Base-by-base conservation (phyloP, 2,329 filamentous ascomycete genomes). In the Epichloe bromicola region DNA sequence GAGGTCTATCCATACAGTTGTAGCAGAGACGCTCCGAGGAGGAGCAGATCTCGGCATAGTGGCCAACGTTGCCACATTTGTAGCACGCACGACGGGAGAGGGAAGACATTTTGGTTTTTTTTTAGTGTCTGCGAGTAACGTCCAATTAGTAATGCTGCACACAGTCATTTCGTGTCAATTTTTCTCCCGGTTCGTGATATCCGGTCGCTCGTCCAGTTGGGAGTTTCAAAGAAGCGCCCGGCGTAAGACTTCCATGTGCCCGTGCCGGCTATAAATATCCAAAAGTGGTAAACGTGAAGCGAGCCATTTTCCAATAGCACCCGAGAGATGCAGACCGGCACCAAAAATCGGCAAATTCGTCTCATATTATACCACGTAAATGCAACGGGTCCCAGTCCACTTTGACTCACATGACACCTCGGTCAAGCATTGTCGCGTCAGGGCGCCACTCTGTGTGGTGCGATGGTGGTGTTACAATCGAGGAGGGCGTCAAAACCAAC, bases 1-100 rank as follows among this genome's bases (percentile, higher is more conserved):
- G 5, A 8, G 14, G 34, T 8, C 2, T 20, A 4, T 12, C 73
- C 84, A 69, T 76, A 90, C 93, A 98, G 79, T 98, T 98, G 76
- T 98, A 98, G 85, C 93, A 98, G 65, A 98, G 86, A 66, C 93
- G 88, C 79, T 98, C 91, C 54, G 90, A 86, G 54, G 91, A 96
- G 56, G 91, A 93, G 85, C 93, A 98, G 61, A 95, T 90, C 79
- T 97, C 90, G 66, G 74, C 75, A 59, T 80, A 83, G 69, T 89
- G 85, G 69, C 85, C 85, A 68, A 89, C 84, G 64, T 89, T 88
- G 74, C 86, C 86, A 72, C 80, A 84, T 70, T 84, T 87, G 76
- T 87, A 87, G 78, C 86, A 90, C 61, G 85, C 85, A 71, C 86
- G 84, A 70, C 86, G 85, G 66, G 85, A 87, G 62, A 89, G 78